Evolutionary conservation across 1,284 basidiomycete species (phyloP).

Genomic region (Anthracocystis walkeri): DNA sequence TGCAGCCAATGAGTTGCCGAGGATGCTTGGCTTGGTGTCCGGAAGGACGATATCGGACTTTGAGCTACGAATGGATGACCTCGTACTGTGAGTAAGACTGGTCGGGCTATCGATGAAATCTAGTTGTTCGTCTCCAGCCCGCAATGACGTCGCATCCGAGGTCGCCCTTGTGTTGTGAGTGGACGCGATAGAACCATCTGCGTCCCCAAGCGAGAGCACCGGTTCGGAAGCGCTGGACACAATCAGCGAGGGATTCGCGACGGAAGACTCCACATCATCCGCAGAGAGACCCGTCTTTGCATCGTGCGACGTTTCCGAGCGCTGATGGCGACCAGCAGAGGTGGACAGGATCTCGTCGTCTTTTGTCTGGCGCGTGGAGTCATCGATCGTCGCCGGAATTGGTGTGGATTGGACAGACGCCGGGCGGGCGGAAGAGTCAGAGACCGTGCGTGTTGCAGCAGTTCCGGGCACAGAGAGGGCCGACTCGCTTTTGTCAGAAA

Average conservation of each 20-base stretch:
- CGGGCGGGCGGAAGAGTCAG: constrained; percentile 15
- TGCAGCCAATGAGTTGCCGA: background rate
- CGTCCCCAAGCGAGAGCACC: constrained; percentile 10
- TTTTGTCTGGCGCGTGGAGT: background rate
- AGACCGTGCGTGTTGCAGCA: constrained; percentile 21
- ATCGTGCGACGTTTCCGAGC: constrained; percentile 14
- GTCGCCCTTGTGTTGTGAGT: background rate
- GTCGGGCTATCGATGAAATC: constrained; percentile 41
- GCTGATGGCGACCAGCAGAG: background rate
- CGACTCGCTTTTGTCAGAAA: constrained; percentile 26
- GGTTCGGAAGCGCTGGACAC: constrained; percentile 44
- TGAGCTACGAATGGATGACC: constrained; percentile 32
- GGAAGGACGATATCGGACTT: constrained; percentile 17
- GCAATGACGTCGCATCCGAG: constrained; percentile 10
- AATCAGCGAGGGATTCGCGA: constrained; percentile 21
- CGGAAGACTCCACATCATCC: background rate
- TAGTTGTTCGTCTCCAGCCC: constrained; percentile 17
- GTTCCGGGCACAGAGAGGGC: constrained; percentile 9
- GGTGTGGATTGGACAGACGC: constrained; percentile 4
- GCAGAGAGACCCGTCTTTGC: background rate
- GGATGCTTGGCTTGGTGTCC: background rate
- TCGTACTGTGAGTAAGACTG: constrained; percentile 28
- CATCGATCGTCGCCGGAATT: background rate
- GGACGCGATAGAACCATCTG: background rate
- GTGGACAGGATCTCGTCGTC: background rate